Base-by-base conservation (phyloP, 2,329 filamentous ascomycete genomes). In the Paecilomyces formosus region DNA sequence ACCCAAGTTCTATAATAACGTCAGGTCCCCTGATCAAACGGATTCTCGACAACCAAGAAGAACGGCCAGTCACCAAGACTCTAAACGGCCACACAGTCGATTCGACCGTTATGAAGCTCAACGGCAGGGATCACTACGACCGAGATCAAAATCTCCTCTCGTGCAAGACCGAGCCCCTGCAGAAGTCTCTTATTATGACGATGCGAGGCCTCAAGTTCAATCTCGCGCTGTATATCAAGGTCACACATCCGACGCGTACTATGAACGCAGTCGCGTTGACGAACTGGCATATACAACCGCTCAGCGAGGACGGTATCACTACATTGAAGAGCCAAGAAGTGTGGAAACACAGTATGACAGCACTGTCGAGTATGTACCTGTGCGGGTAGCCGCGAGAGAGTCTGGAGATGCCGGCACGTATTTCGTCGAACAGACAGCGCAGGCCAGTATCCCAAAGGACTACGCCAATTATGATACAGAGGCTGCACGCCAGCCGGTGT, bases 61-160 rank as follows among this genome's bases (percentile, higher is more conserved):
- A 24, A 18, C 52, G 5, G 54, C 63, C 15, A 60, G 57, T 11
- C 61, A 57, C 54, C 31, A 63, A 26, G 66, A 66, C 5, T 52
- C 62, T 13, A 62, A 64, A 53, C 61, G 66, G 18, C 63, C 68
- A 22, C 57, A 62, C 13, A 70, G 66, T 56, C 61, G 67, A n/a
- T 68, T 66, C 55, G 66, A 67, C 28, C 61, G 67, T 39, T 69
- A 69, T 53, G 66, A 68, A 57, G 62, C 62, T 49, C 62, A 66
- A 49, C 59, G 66, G 11, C 68, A 69, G 55, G 62, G 59, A 26
- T 64, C 64, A 35, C 59, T 65, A 24, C 64, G 66, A 28, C 60
- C 65, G 3, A 57, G 63, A n/a, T 67, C 68, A 13, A 63, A 62
- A 30, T 72, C 70, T n/a, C 67, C 70, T 18, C 55, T 56, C 28